Evolutionary conservation across 345 rosid species (phyloP), one percentile per base, ranked within the genome.

Genomic region (Cardiospermum halicacabum): DNA sequence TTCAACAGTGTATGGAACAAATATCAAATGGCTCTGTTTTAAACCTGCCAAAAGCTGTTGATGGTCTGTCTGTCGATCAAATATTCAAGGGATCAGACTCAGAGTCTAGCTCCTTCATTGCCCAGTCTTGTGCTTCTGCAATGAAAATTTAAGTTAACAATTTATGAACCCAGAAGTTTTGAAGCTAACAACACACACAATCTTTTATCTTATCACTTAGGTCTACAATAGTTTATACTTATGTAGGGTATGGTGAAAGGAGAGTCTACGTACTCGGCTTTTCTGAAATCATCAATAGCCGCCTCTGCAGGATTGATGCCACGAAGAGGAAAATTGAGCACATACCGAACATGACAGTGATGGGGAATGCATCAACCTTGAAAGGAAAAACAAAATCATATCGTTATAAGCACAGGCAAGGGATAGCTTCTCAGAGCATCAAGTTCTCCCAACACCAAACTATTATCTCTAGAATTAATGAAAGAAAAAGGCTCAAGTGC

Each of bases 291-390:
- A 75, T 73, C 92, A 87, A 78, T 53, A 94, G 87, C 70, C 95
- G 85, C 72, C 89, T 84, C 75, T 94, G 96, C 79, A 89, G 69
- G 75, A 91, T 60, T 30, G 86, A 85, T 39, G 99, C 97, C 70
- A 94, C 81, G n/a, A 91, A 84, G 74, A 94, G 97, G 87, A 94
- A 94, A 73, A 87, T 80, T 0, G 97, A 91, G 85, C 97, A 94
- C 99, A 91, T 91, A 26, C 97, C 96, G 30, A 94, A 91, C 99
- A 91, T 94, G 22, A 91, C 86, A 7, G 92, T 85, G 66, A 94
- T 94, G 40, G 99, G 96, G 72, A 85, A 91, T 19, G 89, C 99
- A 74, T 91, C 70, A 51, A 94, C 96, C 99, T 91, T 65, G 72
- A 79, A 53, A 74, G n/a, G 34, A 25, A 66, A 70, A 21, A 47